Percentiles rank a stretch among this genome's conserved stretches.
These are phyloP conservation scores for Pestalotiopsis fici DNA, from an alignment of 2,329 filamentous ascomycete species.

Conservation along the genomic window DNA sequence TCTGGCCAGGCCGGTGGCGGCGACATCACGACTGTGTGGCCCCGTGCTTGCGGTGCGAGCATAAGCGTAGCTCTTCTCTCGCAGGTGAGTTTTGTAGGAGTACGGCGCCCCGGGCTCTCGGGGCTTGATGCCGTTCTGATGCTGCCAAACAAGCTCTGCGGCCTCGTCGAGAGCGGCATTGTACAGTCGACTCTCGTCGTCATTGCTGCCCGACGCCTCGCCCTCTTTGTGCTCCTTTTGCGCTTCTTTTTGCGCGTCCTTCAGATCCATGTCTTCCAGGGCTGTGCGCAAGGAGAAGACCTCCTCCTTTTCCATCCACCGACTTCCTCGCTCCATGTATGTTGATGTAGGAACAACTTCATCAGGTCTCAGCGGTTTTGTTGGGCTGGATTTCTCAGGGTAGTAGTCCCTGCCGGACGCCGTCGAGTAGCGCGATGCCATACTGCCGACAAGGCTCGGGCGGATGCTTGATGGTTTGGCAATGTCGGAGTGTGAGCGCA, in stretches of 20 bases:
- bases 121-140: slow-evolving; percentile 60
- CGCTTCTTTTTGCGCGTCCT: slow-evolving; percentile 29
- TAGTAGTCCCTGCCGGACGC: slow-evolving; percentile 55
- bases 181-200: slow-evolving; percentile 65
- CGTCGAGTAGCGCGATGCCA: slow-evolving; percentile 52
- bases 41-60: slow-evolving; percentile 63
- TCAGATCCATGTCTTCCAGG: slow-evolving; percentile 71
- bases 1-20: slow-evolving; percentile 46
- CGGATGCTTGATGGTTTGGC: slow-evolving; percentile 32
- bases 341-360: slow-evolving; percentile 65
- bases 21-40: slow-evolving; percentile 47
- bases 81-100: slow-evolving; percentile 67
- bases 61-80: slow-evolving; percentile 71
- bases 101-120: slow-evolving; percentile 65
- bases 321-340: slow-evolving; percentile 72
- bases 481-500: slow-evolving; percentile 30
- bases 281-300: slow-evolving; percentile 69
- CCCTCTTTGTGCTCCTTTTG: slow-evolving; percentile 20
- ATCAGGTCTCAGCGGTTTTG: slow-evolving; percentile 52
- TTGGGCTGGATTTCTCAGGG: slow-evolving; percentile 37
- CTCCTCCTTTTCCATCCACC: slow-evolving; percentile 83
- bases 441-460: slow-evolving; percentile 46
- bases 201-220: slow-evolving; percentile 18
- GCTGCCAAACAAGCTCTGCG: slow-evolving; percentile 76
- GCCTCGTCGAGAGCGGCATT: slow-evolving; percentile 75